These are phyloP conservation scores for Pachysolen tannophilus DNA, from an alignment of 805 yeast species.

Conservation along the genomic window DNA sequence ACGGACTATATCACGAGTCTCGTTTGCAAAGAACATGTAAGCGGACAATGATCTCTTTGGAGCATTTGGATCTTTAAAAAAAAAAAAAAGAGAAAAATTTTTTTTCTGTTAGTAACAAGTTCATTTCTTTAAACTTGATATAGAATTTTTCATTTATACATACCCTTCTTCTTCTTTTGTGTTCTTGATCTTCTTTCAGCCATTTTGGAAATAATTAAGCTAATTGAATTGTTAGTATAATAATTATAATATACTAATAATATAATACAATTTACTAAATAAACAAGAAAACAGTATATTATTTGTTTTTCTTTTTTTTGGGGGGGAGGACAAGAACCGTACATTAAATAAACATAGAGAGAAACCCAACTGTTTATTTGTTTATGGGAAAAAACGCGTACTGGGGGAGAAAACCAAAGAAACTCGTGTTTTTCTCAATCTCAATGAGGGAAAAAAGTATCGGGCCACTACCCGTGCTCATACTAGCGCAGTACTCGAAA, in stretches of 20 bases:
- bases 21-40: constrained; percentile 98
- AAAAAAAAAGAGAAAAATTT: neutral
- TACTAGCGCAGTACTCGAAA: too few relatives aligned
- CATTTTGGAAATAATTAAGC: too few relatives aligned
- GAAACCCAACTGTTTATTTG: too few relatives aligned
- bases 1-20: constrained; percentile 91
- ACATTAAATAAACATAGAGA: too few relatives aligned
- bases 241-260: constrained; percentile 4
- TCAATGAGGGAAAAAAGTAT: too few relatives aligned
- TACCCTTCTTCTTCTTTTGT: constrained; percentile 28
- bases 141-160: constrained; percentile 2
- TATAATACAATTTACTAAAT: constrained; percentile 4
- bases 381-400: too few relatives aligned
- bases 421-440: too few relatives aligned
- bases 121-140: neutral
- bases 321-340: too few relatives aligned
- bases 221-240: too few relatives aligned
- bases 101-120: neutral
- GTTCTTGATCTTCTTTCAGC: constrained; percentile 20
- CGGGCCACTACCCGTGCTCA: too few relatives aligned
- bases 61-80: constrained; percentile 76
- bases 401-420: too few relatives aligned
- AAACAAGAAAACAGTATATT: constrained; percentile 1
- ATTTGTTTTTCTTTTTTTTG: too few relatives aligned
- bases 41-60: constrained; percentile 98